Evolutionary conservation across 306 rosid genomes (phyloP).

Genomic region (Trifolium subterraneum): DNA sequence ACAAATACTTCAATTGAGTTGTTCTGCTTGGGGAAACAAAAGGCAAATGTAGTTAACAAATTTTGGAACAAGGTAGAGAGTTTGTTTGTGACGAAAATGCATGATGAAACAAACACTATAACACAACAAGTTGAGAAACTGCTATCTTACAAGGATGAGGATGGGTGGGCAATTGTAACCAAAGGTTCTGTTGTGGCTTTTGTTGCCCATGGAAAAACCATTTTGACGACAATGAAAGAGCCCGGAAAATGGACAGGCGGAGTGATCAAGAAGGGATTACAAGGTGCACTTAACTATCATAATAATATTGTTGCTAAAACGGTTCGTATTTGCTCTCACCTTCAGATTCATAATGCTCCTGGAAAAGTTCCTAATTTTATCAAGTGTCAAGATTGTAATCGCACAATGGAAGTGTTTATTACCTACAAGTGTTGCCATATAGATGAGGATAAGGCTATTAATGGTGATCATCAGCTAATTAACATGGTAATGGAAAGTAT

Average conservation of each 20-base stretch:
- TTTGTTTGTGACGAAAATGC: conserved; percentile 46
- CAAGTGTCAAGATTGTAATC: conserved; percentile 59
- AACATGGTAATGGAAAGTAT: too few relatives aligned
- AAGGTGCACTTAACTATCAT: conserved; percentile 33
- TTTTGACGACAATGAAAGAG: conserved; percentile 51
- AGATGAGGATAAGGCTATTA: conserved; percentile 25
- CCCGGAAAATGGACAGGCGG: conserved; percentile 51
- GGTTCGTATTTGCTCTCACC: conserved; percentile 39
- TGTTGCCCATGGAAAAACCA: conserved; percentile 45
- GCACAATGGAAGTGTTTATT: conserved; percentile 59
- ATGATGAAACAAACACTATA: conserved; percentile 8
- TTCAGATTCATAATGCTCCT: conserved; percentile 40
- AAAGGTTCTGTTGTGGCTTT: conserved; percentile 49
- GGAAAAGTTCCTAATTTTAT: conserved; percentile 53
- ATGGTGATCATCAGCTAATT: not conserved
- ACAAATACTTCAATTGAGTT: conserved; percentile 43
- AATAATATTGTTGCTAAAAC: conserved; percentile 16
- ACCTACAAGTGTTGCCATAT: conserved; percentile 71
- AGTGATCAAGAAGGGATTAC: conserved; percentile 39
- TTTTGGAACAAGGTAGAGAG: conserved; percentile 58
- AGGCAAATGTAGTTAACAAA: conserved; percentile 32
- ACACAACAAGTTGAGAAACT: conserved; percentile 22
- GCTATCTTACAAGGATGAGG: conserved; percentile 58
- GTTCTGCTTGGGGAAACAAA: not conserved
- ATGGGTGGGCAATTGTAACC: conserved; percentile 55